Percentiles rank a stretch among this genome's conserved stretches.
Evolutionary conservation across 2,329 filamentous ascomycete species (phyloP).

Genomic region (Neofusicoccum kwambonambiense): DNA sequence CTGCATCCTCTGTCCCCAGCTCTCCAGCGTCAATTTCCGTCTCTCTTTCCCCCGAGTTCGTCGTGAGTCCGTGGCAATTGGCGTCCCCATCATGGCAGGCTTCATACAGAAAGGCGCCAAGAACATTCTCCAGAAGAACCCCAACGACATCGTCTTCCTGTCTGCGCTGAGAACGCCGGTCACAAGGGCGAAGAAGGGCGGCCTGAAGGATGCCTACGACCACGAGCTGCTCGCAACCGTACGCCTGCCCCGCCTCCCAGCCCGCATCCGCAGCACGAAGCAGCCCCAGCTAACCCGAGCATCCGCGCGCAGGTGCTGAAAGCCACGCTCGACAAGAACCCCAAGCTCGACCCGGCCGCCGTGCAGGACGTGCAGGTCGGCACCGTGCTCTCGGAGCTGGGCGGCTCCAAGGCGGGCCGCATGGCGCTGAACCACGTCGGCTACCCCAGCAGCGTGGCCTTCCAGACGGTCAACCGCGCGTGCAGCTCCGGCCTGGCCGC

Average conservation of each 20-base stretch:
- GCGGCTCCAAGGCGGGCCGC: slow-evolving; percentile 83
- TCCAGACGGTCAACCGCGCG: slow-evolving; percentile 87
- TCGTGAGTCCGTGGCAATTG: neutral
- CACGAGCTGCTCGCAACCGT: slow-evolving; percentile 77
- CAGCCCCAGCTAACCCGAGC: neutral
- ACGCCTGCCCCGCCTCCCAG: slow-evolving; percentile 19
- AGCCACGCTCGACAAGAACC: slow-evolving; percentile 70
- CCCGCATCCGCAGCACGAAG: too few species aligned
- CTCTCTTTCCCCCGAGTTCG: neutral
- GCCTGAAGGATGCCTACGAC: slow-evolving; percentile 83
- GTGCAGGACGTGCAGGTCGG: slow-evolving; percentile 84
- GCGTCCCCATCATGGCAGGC: slow-evolving; percentile 36
- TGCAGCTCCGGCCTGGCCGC: slow-evolving; percentile 77
- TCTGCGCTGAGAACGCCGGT: slow-evolving; percentile 88
- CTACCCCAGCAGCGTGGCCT: slow-evolving; percentile 67
- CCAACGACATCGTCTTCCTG: slow-evolving; percentile 82
- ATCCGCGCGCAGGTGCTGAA: slow-evolving; percentile 49
- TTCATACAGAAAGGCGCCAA: slow-evolving; percentile 63
- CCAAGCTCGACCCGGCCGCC: slow-evolving; percentile 65
- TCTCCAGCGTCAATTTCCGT: neutral
- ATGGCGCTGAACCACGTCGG: slow-evolving; percentile 88
- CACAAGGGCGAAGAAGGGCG: slow-evolving; percentile 78
- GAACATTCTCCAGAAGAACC: slow-evolving; percentile 73
- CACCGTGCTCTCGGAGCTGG: slow-evolving; percentile 86
- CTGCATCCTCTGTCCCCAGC: neutral